Conservation (phyloP, 352 stramenopile species). For the Globisporangium acanthophoron region DNA sequence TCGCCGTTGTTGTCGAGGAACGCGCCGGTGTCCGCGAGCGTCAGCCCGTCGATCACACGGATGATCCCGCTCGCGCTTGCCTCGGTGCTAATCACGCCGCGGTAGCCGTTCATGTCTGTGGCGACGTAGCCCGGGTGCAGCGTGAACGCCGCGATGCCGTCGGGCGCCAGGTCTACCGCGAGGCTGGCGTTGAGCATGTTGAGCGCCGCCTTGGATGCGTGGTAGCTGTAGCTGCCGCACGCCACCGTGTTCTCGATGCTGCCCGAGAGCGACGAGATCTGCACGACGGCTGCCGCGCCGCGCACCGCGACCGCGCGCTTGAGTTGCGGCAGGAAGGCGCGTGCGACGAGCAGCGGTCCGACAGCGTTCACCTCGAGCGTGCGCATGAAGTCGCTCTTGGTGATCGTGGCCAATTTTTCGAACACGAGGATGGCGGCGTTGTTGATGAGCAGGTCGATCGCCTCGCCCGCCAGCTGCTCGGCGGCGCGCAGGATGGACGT, state of each 20-base stretch:
- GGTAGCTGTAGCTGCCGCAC: slow-evolving; percentile 39
- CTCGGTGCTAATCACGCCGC: neutral
- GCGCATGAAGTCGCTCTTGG: too few species aligned
- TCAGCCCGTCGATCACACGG: neutral
- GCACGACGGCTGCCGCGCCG: too few species aligned
- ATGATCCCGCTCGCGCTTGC: neutral
- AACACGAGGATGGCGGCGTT: too few species aligned
- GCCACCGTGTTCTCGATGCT: slow-evolving; percentile 18
- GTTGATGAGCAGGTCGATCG: too few species aligned
- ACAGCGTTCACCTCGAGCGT: too few species aligned
- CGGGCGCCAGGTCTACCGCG: slow-evolving; percentile 20
- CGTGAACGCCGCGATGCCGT: slow-evolving; percentile 22
- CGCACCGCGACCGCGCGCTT: too few species aligned
- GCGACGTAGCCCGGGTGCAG: slow-evolving; percentile 31
- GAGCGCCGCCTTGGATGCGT: slow-evolving; percentile 43
- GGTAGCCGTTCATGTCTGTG: slow-evolving; percentile 24
- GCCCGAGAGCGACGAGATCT: slow-evolving; percentile 3
- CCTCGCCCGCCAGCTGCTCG: too few species aligned
- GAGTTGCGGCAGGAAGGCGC: too few species aligned
- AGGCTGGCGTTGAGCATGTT: slow-evolving; percentile 42
- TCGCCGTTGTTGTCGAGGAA: neutral
- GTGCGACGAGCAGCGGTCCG: too few species aligned
- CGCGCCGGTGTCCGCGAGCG: neutral
- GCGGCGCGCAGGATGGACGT: too few species aligned
- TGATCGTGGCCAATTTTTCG: too few species aligned